Evolutionary conservation across 371 early-diverging fungal genomes (phyloP), one percentile per base, ranked within the genome.

Genomic region (Paraphysoderma sedebokerense): DNA sequence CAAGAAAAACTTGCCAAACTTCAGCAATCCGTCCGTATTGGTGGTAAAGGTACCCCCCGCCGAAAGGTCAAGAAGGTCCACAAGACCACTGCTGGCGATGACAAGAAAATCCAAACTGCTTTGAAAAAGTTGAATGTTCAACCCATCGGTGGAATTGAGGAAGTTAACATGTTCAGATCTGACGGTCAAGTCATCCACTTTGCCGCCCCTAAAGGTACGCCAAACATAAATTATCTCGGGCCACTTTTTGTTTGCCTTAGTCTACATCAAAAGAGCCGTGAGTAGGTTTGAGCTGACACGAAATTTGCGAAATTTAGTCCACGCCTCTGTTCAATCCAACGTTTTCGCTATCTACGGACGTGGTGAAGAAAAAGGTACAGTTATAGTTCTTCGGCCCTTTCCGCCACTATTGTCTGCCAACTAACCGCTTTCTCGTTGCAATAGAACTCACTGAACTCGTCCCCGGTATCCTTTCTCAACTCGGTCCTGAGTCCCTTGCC

Each of bases 161-260:
- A 93, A 62, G 92, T 96, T 72, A 97, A 95, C 85, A 90, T 97
- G 88, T 96, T 96, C 80, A 81, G 76, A 70, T 79, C 79, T 49
- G 86, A 91, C 58, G 92, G 92, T 58, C 79, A 82, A 65, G 85
- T 96, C 58, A 66, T 92, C 57, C 86, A 93, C 81, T 92, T 97
- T 65, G 65, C 60, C 59, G 67, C 70, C 48, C 93, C 98, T 54
- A 86, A 83, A 65, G 86, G 87, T 87, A 67, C 57, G 67, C 53
- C 33, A 23, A 30, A 29, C 27, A 36, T 26, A 20, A 3, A 44
- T 28, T 8, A 11, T 6, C n/a, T n/a, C n/a, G n/a, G n/a, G n/a
- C n/a, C n/a, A n/a, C n/a, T n/a, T n/a, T n/a, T n/a, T n/a, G n/a
- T n/a, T n/a, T n/a, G n/a, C n/a, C n/a, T n/a, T n/a, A n/a, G n/a